Base-by-base conservation (phyloP, 768 basidiomycete species). In the Boletus edulis region DNA sequence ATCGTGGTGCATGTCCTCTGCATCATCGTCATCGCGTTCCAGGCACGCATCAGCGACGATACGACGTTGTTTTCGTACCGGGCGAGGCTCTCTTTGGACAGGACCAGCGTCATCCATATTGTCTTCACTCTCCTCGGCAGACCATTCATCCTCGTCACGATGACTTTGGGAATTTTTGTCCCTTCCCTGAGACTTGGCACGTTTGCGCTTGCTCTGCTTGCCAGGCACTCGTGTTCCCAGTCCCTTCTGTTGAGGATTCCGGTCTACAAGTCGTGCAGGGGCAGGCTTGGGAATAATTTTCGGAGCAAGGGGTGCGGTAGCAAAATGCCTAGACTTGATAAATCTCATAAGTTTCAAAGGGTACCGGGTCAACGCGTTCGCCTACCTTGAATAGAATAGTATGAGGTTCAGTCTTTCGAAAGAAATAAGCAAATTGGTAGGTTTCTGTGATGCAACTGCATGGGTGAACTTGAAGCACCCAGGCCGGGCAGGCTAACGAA, bases 361-460 rank as follows among this genome's bases (percentile, higher is more conserved):
- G 5, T 34, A 12, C 10, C 7, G 24, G 15, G 0, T 29, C 3
- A n/a, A 18, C 17, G 29, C 0, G 7, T 22, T 57, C n/a, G 58
- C 72, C n/a, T 47, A 89, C 94, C 79, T 96, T 96, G 61, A 91
- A 74, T 9, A 94, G 75, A 3, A 94, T 78, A 0, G 89, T 84
- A 69, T 95, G 91, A 11, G 88, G 81, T 49, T 93, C 91, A 3
- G 83, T 85, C 70, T 85, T 86, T 22, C 91, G 82, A 60, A 95
- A 76, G 73, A 94, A 96, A 68, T 92, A 96, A 46, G 89, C 92
- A 67, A 92, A 94, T 60, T 96, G 94, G 65, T 95, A 96, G 0
- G 80, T 81, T 56, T 89, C 94, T 95, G 67, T 18, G 46, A 29
- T 38, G 49, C 42, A 47, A 40, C 34, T 46, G 24, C 35, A 50